A percentile compares a stretch with the other conserved stretches of the same genome.
phyloP scores from a whole-genome alignment of 306 rosid species.

The Inga laurina region DNA sequence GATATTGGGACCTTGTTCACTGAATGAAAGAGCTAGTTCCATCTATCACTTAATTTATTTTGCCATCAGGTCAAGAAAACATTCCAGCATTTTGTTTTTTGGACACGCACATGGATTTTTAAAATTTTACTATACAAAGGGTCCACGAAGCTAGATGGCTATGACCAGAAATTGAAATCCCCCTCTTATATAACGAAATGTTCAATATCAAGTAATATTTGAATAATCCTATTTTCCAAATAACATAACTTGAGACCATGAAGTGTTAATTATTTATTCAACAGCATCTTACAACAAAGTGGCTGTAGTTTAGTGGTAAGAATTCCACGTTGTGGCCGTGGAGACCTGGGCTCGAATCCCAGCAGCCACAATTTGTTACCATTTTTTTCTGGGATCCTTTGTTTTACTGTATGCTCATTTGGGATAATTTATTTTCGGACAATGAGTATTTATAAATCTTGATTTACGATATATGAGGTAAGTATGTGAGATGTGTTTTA shows the following conservation, averaged over 20 bases:
- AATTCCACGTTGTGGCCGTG: conserved; percentile 26
- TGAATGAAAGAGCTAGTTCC: background rate
- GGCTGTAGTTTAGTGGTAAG: conserved; percentile 26
- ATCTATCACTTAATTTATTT: background rate
- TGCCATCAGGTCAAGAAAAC: background rate
- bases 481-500: too few relatives aligned
- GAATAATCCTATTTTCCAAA: too few relatives aligned
- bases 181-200: too few relatives aligned
- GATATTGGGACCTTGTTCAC: background rate
- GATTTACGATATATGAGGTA: too few relatives aligned
- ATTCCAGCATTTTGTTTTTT: background rate
- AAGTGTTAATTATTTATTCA: rapidly evolving
- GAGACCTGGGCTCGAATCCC: conserved; percentile 29
- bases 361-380: background rate
- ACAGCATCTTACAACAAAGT: background rate
- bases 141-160: background rate
- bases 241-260: background rate
- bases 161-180: too few relatives aligned
- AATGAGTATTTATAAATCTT: too few relatives aligned
- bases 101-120: background rate
- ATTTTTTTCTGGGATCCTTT: too few relatives aligned
- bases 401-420: too few relatives aligned
- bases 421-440: too few relatives aligned
- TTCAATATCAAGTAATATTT: too few relatives aligned
- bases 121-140: background rate